phyloP scores from a whole-genome alignment of 441 rosid genomes.

The Biscutella laevigata region DNA sequence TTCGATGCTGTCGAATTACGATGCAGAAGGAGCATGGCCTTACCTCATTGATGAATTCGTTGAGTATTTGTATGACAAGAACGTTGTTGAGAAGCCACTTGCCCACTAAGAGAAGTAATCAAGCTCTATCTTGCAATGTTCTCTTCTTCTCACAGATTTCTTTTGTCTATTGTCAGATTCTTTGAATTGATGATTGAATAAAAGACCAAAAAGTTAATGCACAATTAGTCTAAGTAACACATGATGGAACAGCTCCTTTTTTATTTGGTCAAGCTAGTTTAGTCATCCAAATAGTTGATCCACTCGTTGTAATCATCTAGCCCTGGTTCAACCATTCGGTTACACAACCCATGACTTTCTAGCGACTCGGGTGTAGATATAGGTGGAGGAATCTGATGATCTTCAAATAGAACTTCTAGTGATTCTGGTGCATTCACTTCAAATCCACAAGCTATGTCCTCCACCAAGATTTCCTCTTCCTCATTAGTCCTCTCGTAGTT shows the following conservation, averaged over 20 bases:
- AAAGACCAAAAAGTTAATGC: no score
- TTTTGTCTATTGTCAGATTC: conserved; percentile 16
- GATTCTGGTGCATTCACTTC: conserved; percentile 22
- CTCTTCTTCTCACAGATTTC: conserved; percentile 10
- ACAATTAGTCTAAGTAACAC: neutral
- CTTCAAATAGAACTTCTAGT: conserved; percentile 20
- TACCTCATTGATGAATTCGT: conserved; percentile 92
- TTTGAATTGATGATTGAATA: conserved; percentile 19
- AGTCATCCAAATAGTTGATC: conserved; percentile 15
- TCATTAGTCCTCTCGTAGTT: neutral
- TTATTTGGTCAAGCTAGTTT: neutral
- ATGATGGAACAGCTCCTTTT: no score
- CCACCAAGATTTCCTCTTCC: conserved; percentile 14
- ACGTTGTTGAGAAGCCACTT: conserved; percentile 29
- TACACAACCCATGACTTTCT: neutral
- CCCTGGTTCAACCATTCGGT: conserved; percentile 19
- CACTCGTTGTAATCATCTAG: conserved; percentile 22
- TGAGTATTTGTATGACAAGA: conserved; percentile 71
- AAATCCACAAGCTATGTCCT: conserved; percentile 14
- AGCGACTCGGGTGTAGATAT: neutral
- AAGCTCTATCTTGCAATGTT: conserved; percentile 1
- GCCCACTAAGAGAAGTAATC: conserved; percentile 18
- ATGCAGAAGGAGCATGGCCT: conserved; percentile 96
- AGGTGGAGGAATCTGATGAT: conserved; percentile 1
- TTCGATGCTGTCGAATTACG: conserved; percentile 57